Evolutionary conservation across 257 asterid genomes (phyloP), one percentile per base, ranked within the genome.

Genomic region (Vinca minor): DNA sequence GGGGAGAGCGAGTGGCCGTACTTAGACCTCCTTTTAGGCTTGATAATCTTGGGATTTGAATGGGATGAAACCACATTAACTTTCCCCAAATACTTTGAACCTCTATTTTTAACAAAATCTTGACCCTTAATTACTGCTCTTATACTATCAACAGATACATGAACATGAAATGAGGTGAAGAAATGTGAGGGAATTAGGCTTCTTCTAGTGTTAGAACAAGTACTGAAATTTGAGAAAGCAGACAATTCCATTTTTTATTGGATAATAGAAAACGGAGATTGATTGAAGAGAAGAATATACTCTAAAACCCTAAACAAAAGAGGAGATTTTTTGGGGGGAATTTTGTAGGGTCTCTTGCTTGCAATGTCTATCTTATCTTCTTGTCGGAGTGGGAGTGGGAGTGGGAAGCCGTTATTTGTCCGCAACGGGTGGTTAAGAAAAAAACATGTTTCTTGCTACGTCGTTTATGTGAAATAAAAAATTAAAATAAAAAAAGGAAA

Each of bases 11-110:
- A 73, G 26, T 76, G 84, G 21, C 91, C 96, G 63, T 74, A 65
- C 79, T 86, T 77, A 61, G 96, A 82, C 76, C 80, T 87, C 61
- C 87, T 86, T n/a, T 87, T 90, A 67, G 85, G 69, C 81, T 87
- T 87, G 70, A 87, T 67, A 73, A 87, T 81, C 78, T 76, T 90
- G 6, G 84, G 83, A 70, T 79, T 87, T 63, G 97, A 84, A 69
- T 90, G 96, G 20, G 96, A 84, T 6, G 96, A 85, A 39, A 73
- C 74, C 23, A 85, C 91, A 1, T 71, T 73, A 9, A 78, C 59
- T 55, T 52, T 70, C 63, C 45, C 21, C 9, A 8, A 38, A 45
- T 55, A 45, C 34, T 20, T 55, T 1, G 26, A 34, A 20, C 54
- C 32, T 55, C 35, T 56, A 1, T 4, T 8, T 5, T 13, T 26